Evolutionary conservation across 73 alveolate species (phyloP).

Genomic region (Paraurostyla sp.): DNA sequence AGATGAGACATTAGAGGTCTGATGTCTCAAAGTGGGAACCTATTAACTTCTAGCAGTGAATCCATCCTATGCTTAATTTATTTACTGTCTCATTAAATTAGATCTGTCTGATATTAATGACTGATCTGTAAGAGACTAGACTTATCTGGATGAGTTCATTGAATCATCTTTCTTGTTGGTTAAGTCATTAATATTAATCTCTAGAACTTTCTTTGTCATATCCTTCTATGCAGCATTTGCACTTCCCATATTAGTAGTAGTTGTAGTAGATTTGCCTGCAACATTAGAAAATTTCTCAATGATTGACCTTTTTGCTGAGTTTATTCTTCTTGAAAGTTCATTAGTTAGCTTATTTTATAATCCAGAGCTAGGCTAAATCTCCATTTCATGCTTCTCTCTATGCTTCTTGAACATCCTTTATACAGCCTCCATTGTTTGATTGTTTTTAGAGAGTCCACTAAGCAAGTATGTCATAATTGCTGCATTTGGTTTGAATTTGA

Average conservation of each 20-base stretch:
- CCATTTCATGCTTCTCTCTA: slow-evolving; percentile 25
- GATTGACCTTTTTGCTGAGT: slow-evolving; percentile 39
- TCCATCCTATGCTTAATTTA: neutral
- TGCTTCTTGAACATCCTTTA: neutral
- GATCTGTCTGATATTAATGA: slow-evolving; percentile 19
- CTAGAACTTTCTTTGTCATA: neutral
- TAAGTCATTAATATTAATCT: neutral
- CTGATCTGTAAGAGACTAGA: neutral
- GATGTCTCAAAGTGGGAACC: slow-evolving; percentile 2
- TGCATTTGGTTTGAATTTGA: slow-evolving; percentile 59
- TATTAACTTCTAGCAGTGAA: neutral
- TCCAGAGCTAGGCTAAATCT: slow-evolving; percentile 19
- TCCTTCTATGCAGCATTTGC: too few species aligned
- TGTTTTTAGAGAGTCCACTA: slow-evolving; percentile 39
- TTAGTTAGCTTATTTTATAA: slow-evolving; percentile 3
- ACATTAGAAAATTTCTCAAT: neutral
- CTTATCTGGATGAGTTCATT: too few species aligned
- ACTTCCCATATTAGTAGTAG: too few species aligned
- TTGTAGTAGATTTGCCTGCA: neutral
- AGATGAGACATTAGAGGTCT: neutral
- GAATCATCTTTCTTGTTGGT: neutral
- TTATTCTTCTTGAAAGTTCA: slow-evolving; percentile 42
- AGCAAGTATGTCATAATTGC: slow-evolving; percentile 55
- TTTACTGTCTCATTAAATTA: neutral
- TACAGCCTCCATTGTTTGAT: slow-evolving; percentile 3